Evolutionary conservation across 116 monocot species (phyloP).

Genomic region (Posidonia oceanica): DNA sequence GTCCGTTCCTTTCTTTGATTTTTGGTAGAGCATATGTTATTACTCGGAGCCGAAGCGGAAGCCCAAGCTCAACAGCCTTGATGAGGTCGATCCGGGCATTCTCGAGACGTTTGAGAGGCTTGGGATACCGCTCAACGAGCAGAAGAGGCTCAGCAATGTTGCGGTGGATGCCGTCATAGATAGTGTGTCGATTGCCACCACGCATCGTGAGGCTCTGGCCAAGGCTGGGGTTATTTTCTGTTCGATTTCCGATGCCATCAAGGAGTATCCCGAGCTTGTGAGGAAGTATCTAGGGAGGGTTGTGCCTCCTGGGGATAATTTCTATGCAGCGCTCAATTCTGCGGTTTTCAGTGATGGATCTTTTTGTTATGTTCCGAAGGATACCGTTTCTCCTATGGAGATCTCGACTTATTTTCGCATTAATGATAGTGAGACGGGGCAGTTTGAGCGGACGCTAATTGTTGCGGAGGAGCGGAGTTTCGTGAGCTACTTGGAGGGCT

Average conservation of each 20-base stretch:
- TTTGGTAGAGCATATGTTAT: constrained; percentile 14
- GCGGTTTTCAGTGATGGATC: constrained; percentile 94
- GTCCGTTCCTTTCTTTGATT: background rate
- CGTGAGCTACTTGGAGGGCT: constrained; percentile 90
- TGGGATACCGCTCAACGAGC: constrained; percentile 62
- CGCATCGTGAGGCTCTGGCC: constrained; percentile 62
- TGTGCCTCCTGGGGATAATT: constrained; percentile 82
- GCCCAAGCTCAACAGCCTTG: constrained; percentile 29
- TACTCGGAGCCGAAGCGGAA: constrained; percentile 32
- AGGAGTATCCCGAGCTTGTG: constrained; percentile 79
- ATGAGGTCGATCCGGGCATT: constrained; percentile 30
- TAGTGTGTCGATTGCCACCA: constrained; percentile 87
- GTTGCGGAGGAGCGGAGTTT: constrained; percentile 73
- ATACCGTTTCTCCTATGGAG: constrained; percentile 92
- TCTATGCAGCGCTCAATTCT: constrained; percentile 88
- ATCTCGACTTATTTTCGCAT: constrained; percentile 93
- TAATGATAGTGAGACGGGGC: constrained; percentile 74
- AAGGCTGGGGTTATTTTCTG: constrained; percentile 88
- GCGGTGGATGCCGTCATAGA: constrained; percentile 95
- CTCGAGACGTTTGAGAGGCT: constrained; percentile 27
- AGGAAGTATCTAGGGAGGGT: constrained; percentile 61
- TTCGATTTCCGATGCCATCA: constrained; percentile 85
- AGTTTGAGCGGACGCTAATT: constrained; percentile 89
- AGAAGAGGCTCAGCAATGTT: constrained; percentile 82
- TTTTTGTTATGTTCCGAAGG: constrained; percentile 91